A percentile compares a stretch with the other conserved stretches of the same genome.
These are phyloP conservation scores for Fusarium xyrophilum DNA, from an alignment of 2,329 filamentous ascomycete genomes.

Conservation along the genomic window DNA sequence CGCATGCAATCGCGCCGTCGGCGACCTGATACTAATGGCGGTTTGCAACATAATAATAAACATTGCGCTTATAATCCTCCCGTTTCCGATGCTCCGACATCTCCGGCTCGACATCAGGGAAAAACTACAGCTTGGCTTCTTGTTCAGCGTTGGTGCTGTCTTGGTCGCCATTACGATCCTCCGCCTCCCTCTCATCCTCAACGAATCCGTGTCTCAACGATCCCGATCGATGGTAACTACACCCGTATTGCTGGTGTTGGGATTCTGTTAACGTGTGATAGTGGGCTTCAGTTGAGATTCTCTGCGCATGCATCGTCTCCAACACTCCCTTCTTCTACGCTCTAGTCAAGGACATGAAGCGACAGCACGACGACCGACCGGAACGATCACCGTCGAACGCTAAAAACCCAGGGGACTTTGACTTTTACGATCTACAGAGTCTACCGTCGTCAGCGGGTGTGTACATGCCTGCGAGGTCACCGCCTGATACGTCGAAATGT, in stretches of 20 bases:
- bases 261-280: background rate
- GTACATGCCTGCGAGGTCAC: background rate
- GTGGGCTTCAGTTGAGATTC: slow-evolving; percentile 46
- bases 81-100: slow-evolving; percentile 43
- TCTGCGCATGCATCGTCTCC: slow-evolving; percentile 44
- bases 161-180: slow-evolving; percentile 43
- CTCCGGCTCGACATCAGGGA: slow-evolving; percentile 25
- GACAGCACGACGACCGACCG: slow-evolving; percentile 36
- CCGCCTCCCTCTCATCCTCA: slow-evolving; percentile 43
- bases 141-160: slow-evolving; percentile 41
- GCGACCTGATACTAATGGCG: slow-evolving; percentile 42
- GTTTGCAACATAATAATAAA: slow-evolving; percentile 44
- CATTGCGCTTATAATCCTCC: slow-evolving; percentile 42
- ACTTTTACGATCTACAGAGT: slow-evolving; percentile 28
- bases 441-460: slow-evolving; percentile 12
- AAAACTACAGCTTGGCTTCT: slow-evolving; percentile 35
- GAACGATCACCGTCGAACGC: slow-evolving; percentile 18
- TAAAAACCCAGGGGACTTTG: slow-evolving; percentile 8
- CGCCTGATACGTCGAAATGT: slow-evolving; percentile 1
- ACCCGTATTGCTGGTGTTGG: too few relatives aligned
- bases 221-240: slow-evolving; percentile 41
- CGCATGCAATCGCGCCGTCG: slow-evolving; percentile 38
- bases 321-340: slow-evolving; percentile 45
- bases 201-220: slow-evolving; percentile 40
- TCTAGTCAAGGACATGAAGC: slow-evolving; percentile 38